Base-by-base conservation (phyloP, 306 rosid species). In the Quercus glauca region DNA sequence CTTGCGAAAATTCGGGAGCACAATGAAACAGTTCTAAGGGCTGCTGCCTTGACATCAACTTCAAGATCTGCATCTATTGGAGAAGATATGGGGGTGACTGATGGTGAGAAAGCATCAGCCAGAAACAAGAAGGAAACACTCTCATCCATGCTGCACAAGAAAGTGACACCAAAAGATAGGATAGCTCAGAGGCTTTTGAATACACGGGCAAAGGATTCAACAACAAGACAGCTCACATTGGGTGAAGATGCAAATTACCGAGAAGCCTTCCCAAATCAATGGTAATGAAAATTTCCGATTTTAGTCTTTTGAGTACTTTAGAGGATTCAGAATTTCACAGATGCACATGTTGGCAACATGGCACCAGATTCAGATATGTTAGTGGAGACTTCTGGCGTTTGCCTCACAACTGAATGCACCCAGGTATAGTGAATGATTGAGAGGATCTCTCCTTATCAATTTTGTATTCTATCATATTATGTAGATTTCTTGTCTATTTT, bases 1-100 rank as follows among this genome's bases (percentile, higher is more conserved):
- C 98, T 90, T 73, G 96, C 92, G 3, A 93, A 91, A 83, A 61
- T 95, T 72, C 86, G 97, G 79, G 96, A 92, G 86, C 99, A 95
- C 93, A 95, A 95, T 77, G 93, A 84, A 52, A 82, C 79, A 23
- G 94, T 91, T 82, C 87, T 95, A 78, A 83, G 88, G 37, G 92
- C 90, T 37, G 95, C 97, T 81, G 97, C 95, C 58, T 20, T 91
- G 84, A 90, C 92, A 79, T 93, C 97, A 10, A 91, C 98, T 74
- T 91, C 97, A 73, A 78, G 83, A 31, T 91, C 97, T 57, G 91
- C 90, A 19, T 43, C 74, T 6, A 26, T 90, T 45, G 93, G 97
- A 25, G 95, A 85, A 81, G 89, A 82, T 45, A 52, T 43, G 81
- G 91, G 79, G 28, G 59, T 61, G 31, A 72, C 73, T 73, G 35